phyloP scores from a whole-genome alignment of 169 alveolate genomes.

The Besnoitia besnoiti region DNA sequence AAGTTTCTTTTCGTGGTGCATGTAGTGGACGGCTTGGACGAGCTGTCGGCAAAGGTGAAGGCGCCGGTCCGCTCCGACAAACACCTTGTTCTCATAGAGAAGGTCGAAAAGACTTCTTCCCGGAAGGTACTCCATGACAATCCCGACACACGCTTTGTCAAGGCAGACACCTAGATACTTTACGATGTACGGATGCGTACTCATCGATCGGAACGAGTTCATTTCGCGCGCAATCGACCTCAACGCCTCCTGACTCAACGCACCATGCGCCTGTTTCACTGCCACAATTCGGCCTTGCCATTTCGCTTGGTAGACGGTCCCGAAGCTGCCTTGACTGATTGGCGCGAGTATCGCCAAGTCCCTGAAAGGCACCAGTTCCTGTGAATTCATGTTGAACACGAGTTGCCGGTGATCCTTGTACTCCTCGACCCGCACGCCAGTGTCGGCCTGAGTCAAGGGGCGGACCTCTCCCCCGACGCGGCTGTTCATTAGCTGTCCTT shows the following conservation, averaged over 20 bases:
- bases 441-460: background rate
- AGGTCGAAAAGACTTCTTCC: slow-evolving; percentile 80
- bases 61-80: slow-evolving; percentile 75
- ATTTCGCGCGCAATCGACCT: slow-evolving; percentile 81
- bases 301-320: slow-evolving; percentile 73
- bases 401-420: slow-evolving; percentile 44
- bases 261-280: slow-evolving; percentile 72
- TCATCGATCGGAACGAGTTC: slow-evolving; percentile 76
- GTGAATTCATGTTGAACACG: slow-evolving; percentile 55
- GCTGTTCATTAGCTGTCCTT: background rate
- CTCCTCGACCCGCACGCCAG: slow-evolving; percentile 66
- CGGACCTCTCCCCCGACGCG: background rate
- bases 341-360: slow-evolving; percentile 46
- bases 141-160: slow-evolving; percentile 77
- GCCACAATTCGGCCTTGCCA: slow-evolving; percentile 77
- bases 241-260: slow-evolving; percentile 75
- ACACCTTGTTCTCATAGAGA: slow-evolving; percentile 72
- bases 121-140: slow-evolving; percentile 78
- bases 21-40: slow-evolving; percentile 75
- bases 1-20: slow-evolving; percentile 76
- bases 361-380: slow-evolving; percentile 42
- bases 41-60: slow-evolving; percentile 77
- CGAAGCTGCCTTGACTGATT: slow-evolving; percentile 79
- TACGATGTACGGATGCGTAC: slow-evolving; percentile 77
- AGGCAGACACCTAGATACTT: slow-evolving; percentile 81